Percentiles rank a stretch among this genome's conserved stretches.
These are phyloP conservation scores for Hyparrhenia diplandra DNA, from an alignment of 176 grass and related monocot species.

Conservation along the genomic window DNA sequence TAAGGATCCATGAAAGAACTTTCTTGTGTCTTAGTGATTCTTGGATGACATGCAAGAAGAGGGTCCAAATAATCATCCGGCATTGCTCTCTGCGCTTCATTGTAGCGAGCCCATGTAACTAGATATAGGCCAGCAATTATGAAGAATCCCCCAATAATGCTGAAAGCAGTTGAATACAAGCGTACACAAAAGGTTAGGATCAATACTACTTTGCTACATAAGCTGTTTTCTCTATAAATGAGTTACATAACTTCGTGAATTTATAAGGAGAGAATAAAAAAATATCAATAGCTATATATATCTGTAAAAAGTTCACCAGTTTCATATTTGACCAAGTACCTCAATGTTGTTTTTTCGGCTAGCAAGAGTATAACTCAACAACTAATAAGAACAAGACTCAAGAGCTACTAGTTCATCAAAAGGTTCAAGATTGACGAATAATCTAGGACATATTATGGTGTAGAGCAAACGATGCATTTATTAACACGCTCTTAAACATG, in stretches of 20 bases:
- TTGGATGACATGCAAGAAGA: slow-evolving; percentile 37
- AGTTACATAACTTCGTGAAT: not conserved
- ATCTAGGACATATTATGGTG: not conserved
- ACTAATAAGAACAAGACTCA: not conserved
- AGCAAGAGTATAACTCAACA: not conserved
- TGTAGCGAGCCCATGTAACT: slow-evolving; percentile 79
- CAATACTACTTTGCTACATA: not conserved
- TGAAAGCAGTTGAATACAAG: slow-evolving; percentile 32
- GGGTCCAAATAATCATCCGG: slow-evolving; percentile 23
- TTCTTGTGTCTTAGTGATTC: slow-evolving; percentile 22
- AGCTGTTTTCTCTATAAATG: not conserved
- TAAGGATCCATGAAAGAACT: slow-evolving; percentile 47
- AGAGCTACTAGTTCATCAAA: not conserved
- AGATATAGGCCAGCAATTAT: slow-evolving; percentile 81
- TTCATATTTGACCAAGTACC: not conserved
- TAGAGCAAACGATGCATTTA: not conserved
- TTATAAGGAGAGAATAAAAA: not conserved
- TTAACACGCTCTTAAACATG: not conserved
- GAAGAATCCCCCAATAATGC: slow-evolving; percentile 61
- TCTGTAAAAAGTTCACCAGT: not conserved
- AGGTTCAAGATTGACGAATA: not conserved
- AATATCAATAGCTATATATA: not conserved
- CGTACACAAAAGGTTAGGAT: not conserved
- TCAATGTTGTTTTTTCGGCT: not conserved
- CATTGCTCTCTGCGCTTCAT: slow-evolving; percentile 19